These are phyloP conservation scores for Globisporangium parvum DNA, from an alignment of 352 stramenopile genomes.

Conservation along the genomic window DNA sequence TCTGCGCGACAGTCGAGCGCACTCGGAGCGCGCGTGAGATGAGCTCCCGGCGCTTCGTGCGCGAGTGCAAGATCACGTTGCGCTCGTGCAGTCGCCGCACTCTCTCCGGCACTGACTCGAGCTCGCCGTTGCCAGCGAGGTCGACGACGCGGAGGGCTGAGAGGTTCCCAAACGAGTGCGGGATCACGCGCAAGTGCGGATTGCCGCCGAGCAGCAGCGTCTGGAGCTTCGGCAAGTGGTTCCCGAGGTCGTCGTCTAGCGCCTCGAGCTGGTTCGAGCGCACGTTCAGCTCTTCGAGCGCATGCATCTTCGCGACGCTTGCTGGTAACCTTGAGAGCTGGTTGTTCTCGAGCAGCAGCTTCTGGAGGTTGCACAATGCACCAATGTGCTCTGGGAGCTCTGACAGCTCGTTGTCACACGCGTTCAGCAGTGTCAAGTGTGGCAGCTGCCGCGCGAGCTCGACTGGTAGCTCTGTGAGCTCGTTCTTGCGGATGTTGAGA, in stretches of 20 bases:
- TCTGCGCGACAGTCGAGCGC: slow-evolving; percentile 31
- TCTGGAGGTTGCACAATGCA: slow-evolving; percentile 28
- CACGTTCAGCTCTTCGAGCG: slow-evolving; percentile 39
- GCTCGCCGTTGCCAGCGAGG: slow-evolving; percentile 29
- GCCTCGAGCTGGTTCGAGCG: slow-evolving; percentile 30
- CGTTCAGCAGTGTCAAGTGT: slow-evolving; percentile 36
- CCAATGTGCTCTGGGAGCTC: slow-evolving; percentile 29
- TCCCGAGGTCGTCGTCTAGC: slow-evolving; percentile 23
- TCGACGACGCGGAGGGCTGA: slow-evolving; percentile 34
- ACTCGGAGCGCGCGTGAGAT: slow-evolving; percentile 53
- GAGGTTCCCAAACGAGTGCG: slow-evolving; percentile 19
- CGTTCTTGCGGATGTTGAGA: slow-evolving; percentile 45
- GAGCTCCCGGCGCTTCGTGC: slow-evolving; percentile 52
- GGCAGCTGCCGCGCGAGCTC: slow-evolving; percentile 27
- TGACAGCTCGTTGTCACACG: slow-evolving; percentile 29
- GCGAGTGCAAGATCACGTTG: slow-evolving; percentile 54
- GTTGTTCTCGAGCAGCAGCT: slow-evolving; percentile 42
- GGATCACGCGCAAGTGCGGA: slow-evolving; percentile 19
- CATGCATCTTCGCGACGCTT: slow-evolving; percentile 22
- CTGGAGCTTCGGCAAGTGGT: slow-evolving; percentile 28
- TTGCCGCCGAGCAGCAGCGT: slow-evolving; percentile 40
- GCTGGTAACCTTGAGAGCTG: slow-evolving; percentile 22
- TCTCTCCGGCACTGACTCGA: slow-evolving; percentile 35
- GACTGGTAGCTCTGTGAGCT: slow-evolving; percentile 24
- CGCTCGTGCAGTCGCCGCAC: slow-evolving; percentile 53